Evolutionary conservation across 371 early-diverging fungal species (phyloP).

Genomic region (Rhizopus arrhizus): DNA sequence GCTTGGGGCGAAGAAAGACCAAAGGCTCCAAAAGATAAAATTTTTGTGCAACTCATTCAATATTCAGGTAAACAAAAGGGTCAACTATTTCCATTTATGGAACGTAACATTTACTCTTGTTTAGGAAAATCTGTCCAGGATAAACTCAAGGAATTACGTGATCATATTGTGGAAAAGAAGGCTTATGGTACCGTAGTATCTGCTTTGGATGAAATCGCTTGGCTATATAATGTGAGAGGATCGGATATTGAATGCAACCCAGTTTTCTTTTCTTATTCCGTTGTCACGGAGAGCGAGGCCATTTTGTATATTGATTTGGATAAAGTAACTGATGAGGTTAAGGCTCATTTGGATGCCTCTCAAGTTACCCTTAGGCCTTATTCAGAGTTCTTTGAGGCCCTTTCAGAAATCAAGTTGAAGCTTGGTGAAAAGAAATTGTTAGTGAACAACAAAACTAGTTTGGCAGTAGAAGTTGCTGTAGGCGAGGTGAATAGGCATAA

Average conservation of each 20-base stretch:
- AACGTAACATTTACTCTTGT: not conserved
- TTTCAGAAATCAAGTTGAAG: conserved; percentile 36
- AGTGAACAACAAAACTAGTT: conserved; percentile 66
- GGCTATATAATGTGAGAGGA: conserved; percentile 98
- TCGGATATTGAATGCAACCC: conserved; percentile 97
- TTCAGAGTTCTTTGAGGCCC: conserved; percentile 73
- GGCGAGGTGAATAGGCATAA: conserved; percentile 40
- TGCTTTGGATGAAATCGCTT: conserved; percentile 92
- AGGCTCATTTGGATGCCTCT: conserved; percentile 48
- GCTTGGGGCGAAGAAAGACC: conserved; percentile 81
- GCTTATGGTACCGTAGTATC: conserved; percentile 78
- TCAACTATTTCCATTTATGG: conserved; percentile 13
- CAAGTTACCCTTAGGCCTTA: conserved; percentile 69
- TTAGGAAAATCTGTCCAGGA: conserved; percentile 50
- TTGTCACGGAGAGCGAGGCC: conserved; percentile 71
- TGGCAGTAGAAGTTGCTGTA: conserved; percentile 70
- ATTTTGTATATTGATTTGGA: conserved; percentile 80
- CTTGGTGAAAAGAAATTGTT: conserved; percentile 40
- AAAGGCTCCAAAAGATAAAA: conserved; percentile 61
- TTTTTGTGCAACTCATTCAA: conserved; percentile 68
- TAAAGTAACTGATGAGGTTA: conserved; percentile 70
- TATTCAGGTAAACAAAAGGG: conserved; percentile 66
- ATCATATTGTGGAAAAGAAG: conserved; percentile 61
- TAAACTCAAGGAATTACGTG: conserved; percentile 68
- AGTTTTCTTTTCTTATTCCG: conserved; percentile 95